A percentile compares a stretch with the other conserved stretches of the same genome.
Evolutionary conservation across 108 stramenopile species (phyloP).

Genomic region (Epithemia pelagica): DNA sequence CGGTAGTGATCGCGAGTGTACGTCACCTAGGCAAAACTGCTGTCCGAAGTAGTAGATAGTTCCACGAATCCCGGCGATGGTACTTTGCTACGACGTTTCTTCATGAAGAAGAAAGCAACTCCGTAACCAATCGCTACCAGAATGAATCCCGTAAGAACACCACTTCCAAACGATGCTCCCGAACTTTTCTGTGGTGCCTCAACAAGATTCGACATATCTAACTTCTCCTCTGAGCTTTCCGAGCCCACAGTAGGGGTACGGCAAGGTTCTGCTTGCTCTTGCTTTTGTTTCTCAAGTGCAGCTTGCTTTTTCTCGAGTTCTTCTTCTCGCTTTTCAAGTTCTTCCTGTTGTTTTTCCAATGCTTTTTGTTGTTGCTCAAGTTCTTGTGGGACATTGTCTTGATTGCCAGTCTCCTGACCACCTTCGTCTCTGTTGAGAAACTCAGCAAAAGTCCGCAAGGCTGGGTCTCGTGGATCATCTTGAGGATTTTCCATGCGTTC

Average conservation of each 20-base stretch:
- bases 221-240: neutral
- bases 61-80: neutral
- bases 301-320: neutral
- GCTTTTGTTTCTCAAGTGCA: no score
- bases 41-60: neutral
- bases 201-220: neutral
- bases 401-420: neutral
- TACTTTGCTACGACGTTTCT: neutral
- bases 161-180: neutral
- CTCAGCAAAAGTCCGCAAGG: neutral
- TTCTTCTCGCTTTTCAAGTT: neutral
- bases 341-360: neutral
- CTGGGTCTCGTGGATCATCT: neutral
- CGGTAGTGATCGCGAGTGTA: no score
- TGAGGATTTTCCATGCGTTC: neutral
- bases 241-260: no score
- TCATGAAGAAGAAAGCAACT: neutral
- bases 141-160: neutral
- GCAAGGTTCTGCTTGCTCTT: no score
- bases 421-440: neutral
- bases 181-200: neutral
- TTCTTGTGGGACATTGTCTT: neutral
- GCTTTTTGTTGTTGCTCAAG: neutral
- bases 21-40: neutral
- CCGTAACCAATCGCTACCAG: neutral